phyloP scores from a whole-genome alignment of 257 asterid genomes.

The Solanum piurae region DNA sequence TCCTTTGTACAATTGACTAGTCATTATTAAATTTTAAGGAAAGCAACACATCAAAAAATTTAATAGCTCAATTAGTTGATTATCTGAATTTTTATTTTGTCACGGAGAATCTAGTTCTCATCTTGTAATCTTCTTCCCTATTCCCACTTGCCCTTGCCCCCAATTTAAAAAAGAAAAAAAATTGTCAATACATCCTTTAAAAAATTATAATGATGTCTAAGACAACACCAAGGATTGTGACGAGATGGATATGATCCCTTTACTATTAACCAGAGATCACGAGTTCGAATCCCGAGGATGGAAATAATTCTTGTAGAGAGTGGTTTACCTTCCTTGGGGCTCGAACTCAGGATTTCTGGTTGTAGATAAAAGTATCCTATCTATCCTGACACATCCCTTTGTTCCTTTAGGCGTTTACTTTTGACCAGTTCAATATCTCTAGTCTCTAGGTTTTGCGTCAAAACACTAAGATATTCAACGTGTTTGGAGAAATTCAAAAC shows the following conservation, averaged over 20 bases:
- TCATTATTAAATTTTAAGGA: not conserved
- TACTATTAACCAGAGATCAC: not conserved
- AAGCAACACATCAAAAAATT: too few relatives aligned
- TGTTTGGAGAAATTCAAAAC: not conserved
- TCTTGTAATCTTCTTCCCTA: too few relatives aligned
- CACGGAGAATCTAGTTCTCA: too few relatives aligned
- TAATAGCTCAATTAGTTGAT: too few relatives aligned
- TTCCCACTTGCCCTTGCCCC: too few relatives aligned
- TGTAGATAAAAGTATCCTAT: not conserved
- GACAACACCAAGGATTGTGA: not conserved
- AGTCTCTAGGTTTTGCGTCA: not conserved
- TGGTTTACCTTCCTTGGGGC: too few relatives aligned
- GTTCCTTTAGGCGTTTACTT: not conserved
- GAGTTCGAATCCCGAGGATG: not conserved
- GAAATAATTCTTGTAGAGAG: not conserved
- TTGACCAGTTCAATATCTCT: not conserved
- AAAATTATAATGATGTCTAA: not conserved
- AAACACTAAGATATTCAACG: not conserved
- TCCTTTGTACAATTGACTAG: not conserved
- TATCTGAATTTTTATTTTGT: too few relatives aligned
- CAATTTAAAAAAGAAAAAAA: too few relatives aligned
- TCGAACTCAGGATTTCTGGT: not conserved
- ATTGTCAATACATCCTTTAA: not conserved
- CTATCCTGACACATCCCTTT: not conserved
- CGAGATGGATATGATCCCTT: not conserved